Evolutionary conservation across 495 filamentous ascomycete species (phyloP).

Genomic region (Trichoderma gamsii): DNA sequence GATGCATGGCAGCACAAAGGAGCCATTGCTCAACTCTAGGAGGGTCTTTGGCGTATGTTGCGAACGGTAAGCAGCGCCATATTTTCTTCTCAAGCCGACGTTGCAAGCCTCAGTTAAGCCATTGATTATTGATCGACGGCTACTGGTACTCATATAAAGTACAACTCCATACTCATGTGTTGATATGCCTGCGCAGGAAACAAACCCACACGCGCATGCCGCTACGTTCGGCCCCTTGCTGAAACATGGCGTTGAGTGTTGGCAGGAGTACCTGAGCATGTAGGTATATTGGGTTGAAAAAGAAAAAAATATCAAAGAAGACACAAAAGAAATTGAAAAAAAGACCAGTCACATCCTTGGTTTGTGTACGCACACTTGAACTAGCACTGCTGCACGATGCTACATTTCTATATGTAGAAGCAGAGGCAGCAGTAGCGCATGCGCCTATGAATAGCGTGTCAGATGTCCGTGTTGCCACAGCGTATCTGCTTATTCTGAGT

Average conservation of each 20-base stretch:
- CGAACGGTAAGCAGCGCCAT: background rate
- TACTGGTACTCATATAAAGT: too few species aligned
- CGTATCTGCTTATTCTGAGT: background rate
- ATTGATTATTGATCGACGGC: background rate
- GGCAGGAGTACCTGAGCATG: background rate
- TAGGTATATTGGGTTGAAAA: too few species aligned
- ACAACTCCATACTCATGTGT: too few species aligned
- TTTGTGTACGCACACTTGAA: background rate
- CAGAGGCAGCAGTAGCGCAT: background rate
- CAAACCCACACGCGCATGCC: background rate
- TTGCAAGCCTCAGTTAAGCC: background rate
- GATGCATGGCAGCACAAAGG: background rate
- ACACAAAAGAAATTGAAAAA: background rate
- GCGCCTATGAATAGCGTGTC: slow-evolving; percentile 2
- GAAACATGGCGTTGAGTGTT: background rate
- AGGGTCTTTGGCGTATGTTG: background rate
- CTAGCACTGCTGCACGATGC: background rate
- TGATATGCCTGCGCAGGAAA: background rate
- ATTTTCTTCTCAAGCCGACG: background rate
- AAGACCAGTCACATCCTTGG: slow-evolving; percentile 1
- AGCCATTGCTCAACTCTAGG: too few species aligned
- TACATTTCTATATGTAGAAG: slow-evolving; percentile 3
- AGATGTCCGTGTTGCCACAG: background rate
- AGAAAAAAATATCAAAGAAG: background rate
- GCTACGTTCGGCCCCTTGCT: slow-evolving; percentile 11